phyloP scores from a whole-genome alignment of 73 alveolate genomes.

The Paramecium tetraurelia region DNA sequence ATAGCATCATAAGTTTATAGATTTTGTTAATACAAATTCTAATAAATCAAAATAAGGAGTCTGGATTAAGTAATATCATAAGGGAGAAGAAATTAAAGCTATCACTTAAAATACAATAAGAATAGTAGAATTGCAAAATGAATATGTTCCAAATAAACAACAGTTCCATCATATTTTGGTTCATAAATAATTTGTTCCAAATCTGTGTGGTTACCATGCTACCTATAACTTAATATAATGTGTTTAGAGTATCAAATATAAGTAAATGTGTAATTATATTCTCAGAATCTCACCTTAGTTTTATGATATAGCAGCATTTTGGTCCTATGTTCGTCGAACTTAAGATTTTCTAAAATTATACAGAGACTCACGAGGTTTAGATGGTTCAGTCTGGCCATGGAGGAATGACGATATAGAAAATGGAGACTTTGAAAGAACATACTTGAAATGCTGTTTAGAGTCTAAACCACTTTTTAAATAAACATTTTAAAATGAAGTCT shows the following conservation, averaged over 20 bases:
- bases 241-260: background rate
- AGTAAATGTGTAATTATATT: background rate
- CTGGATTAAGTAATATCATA: background rate
- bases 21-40: background rate
- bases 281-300: constrained; percentile 7
- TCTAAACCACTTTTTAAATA: background rate
- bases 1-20: background rate
- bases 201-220: constrained; percentile 46
- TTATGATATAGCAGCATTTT: constrained; percentile 18
- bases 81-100: background rate
- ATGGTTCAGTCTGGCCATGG: constrained; percentile 30
- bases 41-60: background rate
- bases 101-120: background rate
- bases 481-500: background rate
- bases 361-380: background rate
- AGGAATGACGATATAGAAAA: background rate
- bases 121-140: background rate
- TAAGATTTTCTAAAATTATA: background rate
- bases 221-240: constrained; percentile 1
- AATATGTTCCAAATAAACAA: background rate
- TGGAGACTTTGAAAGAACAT: constrained; percentile 46
- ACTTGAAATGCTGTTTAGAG: background rate
- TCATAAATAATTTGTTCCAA: constrained; percentile 48
- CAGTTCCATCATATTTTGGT: background rate
- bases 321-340: constrained; percentile 23